These are phyloP conservation scores for Stephania cephalantha DNA, from an alignment of 164 flowering plant species.

Conservation along the genomic window DNA sequence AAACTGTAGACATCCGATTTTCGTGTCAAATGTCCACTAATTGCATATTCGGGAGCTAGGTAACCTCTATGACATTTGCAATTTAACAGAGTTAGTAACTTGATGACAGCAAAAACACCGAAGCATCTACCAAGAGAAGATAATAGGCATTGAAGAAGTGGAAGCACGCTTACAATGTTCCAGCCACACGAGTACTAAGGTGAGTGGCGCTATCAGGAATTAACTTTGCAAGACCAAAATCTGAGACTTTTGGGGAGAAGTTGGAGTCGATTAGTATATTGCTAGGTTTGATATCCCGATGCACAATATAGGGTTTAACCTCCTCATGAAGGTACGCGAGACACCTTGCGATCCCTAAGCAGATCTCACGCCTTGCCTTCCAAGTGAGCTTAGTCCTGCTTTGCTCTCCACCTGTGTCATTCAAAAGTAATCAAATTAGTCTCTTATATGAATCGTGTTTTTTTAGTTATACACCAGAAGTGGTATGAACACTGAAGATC, in stretches of 20 bases:
- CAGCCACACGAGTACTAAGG: constrained; percentile 64
- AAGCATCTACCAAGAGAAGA: not conserved
- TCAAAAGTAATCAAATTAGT: not conserved
- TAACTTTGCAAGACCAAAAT: constrained; percentile 60
- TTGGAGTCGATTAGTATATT: constrained; percentile 55
- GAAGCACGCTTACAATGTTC: constrained; percentile 51
- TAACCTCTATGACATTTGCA: constrained; percentile 42
- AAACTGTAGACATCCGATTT: constrained; percentile 69
- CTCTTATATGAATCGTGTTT: not conserved
- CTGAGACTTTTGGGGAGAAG: constrained; percentile 47
- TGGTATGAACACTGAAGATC: not conserved
- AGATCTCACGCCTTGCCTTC: constrained; percentile 33
- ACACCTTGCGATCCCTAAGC: constrained; percentile 46
- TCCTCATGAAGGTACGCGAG: constrained; percentile 55
- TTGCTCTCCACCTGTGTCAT: constrained; percentile 32
- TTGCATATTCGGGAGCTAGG: constrained; percentile 66
- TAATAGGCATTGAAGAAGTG: not conserved
- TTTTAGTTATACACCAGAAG: not conserved
- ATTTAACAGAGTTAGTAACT: constrained; percentile 6
- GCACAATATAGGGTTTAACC: constrained; percentile 44
- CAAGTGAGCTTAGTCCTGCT: constrained; percentile 39
- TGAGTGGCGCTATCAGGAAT: constrained; percentile 32
- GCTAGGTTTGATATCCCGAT: constrained; percentile 56
- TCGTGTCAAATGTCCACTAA: constrained; percentile 49
- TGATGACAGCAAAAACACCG: not conserved